Conservation (phyloP, 2,329 filamentous ascomycete species). For the Claviceps maximensis region DNA sequence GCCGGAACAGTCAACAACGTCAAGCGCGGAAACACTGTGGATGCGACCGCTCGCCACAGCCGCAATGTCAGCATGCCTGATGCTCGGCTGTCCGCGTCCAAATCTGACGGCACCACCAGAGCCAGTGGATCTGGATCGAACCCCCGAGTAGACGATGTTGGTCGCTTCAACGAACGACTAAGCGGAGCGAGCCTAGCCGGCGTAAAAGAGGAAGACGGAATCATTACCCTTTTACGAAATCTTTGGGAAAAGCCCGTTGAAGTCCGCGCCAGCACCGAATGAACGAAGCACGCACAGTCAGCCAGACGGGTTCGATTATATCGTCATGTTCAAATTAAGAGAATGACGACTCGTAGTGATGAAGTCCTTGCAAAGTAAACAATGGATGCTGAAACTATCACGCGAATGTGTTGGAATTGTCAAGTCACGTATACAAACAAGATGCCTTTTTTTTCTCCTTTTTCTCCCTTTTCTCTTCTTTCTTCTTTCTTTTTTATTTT, state of each 20-base stretch:
- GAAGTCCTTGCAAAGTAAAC: too few relatives aligned
- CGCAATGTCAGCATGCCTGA: conserved; percentile 27
- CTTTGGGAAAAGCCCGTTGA: conserved; percentile 51
- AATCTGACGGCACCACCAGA: conserved; percentile 23
- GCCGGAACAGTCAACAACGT: conserved; percentile 26
- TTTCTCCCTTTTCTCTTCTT: too few relatives aligned
- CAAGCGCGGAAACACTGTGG: conserved; percentile 16
- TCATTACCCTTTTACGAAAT: conserved; percentile 38
- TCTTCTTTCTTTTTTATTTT: too few relatives aligned
- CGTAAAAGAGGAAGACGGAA: conserved; percentile 36
- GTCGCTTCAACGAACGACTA: conserved; percentile 26
- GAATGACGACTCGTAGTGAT: too few relatives aligned
- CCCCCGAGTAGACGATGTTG: conserved; percentile 32
- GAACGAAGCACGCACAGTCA: neutral
- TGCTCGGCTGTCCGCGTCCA: conserved; percentile 17
- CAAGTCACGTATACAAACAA: too few relatives aligned
- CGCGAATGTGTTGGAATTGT: too few relatives aligned
- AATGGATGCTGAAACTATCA: too few relatives aligned
- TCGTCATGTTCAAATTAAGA: too few relatives aligned
- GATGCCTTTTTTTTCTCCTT: too few relatives aligned
- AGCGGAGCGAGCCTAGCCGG: conserved; percentile 38
- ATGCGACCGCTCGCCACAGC: conserved; percentile 19
- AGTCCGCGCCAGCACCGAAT: conserved; percentile 35
- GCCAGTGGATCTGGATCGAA: conserved; percentile 29
- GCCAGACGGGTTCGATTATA: too few relatives aligned